A percentile compares a stretch with the other conserved stretches of the same genome.
Evolutionary conservation across 768 basidiomycete genomes (phyloP).

Genomic region (Wakefieldia striispora): DNA sequence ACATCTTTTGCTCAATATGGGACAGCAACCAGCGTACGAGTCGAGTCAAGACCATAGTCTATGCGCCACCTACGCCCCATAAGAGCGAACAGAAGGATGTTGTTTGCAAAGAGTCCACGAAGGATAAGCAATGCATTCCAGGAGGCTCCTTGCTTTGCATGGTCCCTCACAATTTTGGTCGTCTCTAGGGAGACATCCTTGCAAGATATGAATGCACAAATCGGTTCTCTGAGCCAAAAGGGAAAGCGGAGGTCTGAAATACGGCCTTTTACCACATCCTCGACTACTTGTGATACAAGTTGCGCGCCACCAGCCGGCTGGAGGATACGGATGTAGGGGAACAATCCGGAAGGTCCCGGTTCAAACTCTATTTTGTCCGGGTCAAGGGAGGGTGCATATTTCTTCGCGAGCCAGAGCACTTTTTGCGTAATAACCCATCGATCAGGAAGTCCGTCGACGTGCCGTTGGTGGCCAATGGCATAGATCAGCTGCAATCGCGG

Average conservation of each 20-base stretch:
- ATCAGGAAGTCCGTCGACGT: conserved; percentile 30
- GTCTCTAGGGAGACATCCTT: not conserved
- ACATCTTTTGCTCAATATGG: too few species aligned
- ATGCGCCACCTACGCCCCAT: conserved; percentile 39
- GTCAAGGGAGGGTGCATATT: conserved; percentile 10
- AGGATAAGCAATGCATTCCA: conserved; percentile 30
- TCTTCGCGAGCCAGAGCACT: conserved; percentile 26
- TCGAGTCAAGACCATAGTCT: conserved; percentile 35
- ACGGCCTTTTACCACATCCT: conserved; percentile 11
- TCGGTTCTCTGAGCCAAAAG: not conserved
- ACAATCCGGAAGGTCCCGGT: conserved; percentile 10
- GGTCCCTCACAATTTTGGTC: conserved; percentile 6
- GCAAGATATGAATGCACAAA: conserved; percentile 21
- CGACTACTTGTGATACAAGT: conserved; percentile 13
- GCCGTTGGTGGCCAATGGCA: conserved; percentile 29
- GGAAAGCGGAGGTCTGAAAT: conserved; percentile 21
- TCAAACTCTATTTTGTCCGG: conserved; percentile 18
- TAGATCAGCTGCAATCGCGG: conserved; percentile 38
- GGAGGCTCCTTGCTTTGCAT: not conserved
- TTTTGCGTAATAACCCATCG: conserved; percentile 35
- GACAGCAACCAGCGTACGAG: not conserved
- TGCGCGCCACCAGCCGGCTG: conserved; percentile 5
- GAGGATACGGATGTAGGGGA: conserved; percentile 25
- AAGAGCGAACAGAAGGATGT: conserved; percentile 31
- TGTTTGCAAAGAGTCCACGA: conserved; percentile 34